phyloP scores from a whole-genome alignment of 2,329 filamentous ascomycete species.

The Botrytis byssoidea region DNA sequence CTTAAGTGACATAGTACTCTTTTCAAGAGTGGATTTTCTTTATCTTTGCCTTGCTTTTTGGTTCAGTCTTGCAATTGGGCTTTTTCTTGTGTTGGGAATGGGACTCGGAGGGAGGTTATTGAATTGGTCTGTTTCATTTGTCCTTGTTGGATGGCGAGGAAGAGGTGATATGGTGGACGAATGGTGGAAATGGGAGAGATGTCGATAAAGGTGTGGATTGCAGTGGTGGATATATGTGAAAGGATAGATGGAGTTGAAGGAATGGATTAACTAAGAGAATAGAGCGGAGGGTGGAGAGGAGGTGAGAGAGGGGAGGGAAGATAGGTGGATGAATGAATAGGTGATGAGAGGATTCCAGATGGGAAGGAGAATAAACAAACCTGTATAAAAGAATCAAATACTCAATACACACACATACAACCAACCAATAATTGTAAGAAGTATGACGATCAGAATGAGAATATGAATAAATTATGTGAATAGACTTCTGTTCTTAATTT shows the following conservation, averaged over 20 bases:
- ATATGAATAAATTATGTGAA: not conserved
- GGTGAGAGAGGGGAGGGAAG: not conserved
- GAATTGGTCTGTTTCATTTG: conserved; percentile 1
- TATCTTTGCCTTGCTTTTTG: not conserved
- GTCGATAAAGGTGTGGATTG: not conserved
- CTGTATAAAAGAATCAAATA: conserved; percentile 16
- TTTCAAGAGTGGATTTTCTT: conserved; percentile 4
- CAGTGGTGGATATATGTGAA: not conserved
- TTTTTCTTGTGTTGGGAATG: conserved; percentile 9
- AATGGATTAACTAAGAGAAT: not conserved
- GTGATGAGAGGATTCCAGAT: not conserved
- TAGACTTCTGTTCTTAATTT: not conserved
- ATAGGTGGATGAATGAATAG: not conserved
- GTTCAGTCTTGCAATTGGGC: not conserved
- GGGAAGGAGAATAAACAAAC: not conserved
- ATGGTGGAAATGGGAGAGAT: not conserved
- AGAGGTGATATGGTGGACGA: not conserved
- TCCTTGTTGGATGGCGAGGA: not conserved
- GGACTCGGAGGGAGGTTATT: not conserved
- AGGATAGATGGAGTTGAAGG: not conserved
- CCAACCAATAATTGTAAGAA: not conserved
- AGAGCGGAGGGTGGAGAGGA: not conserved
- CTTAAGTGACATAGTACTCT: conserved; percentile 1
- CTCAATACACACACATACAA: not conserved
- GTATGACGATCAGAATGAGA: not conserved